A percentile compares a stretch with the other conserved stretches of the same genome.
Conservation (phyloP, 805 yeast species). For the Starmerella ratchasimensis region DNA sequence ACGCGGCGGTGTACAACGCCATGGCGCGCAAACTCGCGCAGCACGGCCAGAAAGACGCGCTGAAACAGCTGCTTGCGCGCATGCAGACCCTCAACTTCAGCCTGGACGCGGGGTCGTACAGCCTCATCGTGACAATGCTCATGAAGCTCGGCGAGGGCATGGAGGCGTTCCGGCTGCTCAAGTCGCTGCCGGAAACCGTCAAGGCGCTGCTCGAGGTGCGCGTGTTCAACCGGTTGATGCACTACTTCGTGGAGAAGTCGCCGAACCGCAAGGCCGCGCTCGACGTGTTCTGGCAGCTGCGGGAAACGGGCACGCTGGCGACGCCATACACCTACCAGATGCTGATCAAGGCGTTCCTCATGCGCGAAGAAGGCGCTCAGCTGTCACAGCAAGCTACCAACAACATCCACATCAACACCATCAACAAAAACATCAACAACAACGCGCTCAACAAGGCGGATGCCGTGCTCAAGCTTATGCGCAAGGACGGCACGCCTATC, state of each 20-base stretch:
- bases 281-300: conserved; percentile 23
- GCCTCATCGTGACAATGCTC: conserved; percentile 11
- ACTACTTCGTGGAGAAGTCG: conserved; percentile 26
- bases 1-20: conserved; percentile 10
- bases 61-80: conserved; percentile 1
- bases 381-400: too few species aligned
- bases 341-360: conserved; percentile 28
- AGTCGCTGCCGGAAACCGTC: conserved; percentile 1
- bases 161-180: conserved; percentile 7
- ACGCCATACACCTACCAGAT: conserved; percentile 31
- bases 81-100: conserved; percentile 4
- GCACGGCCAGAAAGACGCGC: conserved; percentile 1
- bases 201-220: conserved; percentile 9
- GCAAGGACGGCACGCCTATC: conserved; percentile 21
- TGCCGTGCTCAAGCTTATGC: conserved; percentile 25
- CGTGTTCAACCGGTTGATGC: conserved; percentile 30
- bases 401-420: too few species aligned
- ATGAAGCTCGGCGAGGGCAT: conserved; percentile 4
- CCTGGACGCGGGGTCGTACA: conserved; percentile 4
- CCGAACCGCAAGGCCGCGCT: conserved; percentile 26
- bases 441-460: conserved; percentile 28
- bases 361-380: conserved; percentile 24
- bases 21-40: conserved; percentile 4
- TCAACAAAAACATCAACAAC: conserved; percentile 17
- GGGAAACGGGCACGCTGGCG: conserved; percentile 23